Conservation (phyloP, 192 early-diverging fungal species). For the Geosiphon pyriformis region DNA sequence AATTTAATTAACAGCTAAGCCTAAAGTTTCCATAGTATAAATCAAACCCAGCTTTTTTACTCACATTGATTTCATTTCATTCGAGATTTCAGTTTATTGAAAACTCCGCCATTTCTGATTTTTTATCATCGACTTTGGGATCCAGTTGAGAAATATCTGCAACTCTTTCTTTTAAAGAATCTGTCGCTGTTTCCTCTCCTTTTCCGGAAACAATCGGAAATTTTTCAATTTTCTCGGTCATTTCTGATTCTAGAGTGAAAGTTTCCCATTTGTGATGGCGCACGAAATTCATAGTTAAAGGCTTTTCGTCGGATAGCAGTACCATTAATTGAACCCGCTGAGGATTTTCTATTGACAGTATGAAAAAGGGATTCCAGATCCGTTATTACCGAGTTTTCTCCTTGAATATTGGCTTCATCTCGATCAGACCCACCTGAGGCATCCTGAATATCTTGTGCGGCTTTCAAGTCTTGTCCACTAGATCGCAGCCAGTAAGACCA, state of each 20-base stretch:
- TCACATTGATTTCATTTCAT: too few species aligned
- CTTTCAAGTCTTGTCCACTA: background rate
- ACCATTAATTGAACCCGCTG: background rate
- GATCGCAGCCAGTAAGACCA: constrained; percentile 8
- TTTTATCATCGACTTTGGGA: too few species aligned
- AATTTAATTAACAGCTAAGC: too few species aligned
- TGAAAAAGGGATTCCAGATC: background rate
- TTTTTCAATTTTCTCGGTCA: too few species aligned
- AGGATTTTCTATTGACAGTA: background rate
- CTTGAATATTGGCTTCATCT: background rate
- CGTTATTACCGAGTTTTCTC: background rate
- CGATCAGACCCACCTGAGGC: background rate
- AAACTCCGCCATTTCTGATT: too few species aligned
- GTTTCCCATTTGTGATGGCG: background rate
- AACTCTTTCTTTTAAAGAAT: too few species aligned
- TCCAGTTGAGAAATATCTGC: too few species aligned
- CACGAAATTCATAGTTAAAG: background rate
- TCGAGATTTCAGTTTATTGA: too few species aligned
- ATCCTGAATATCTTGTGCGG: background rate
- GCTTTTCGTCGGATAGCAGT: background rate
- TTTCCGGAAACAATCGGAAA: too few species aligned
- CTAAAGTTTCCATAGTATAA: too few species aligned
- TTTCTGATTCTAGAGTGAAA: background rate
- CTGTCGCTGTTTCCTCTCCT: too few species aligned
- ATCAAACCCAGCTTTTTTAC: too few species aligned